Evolutionary conservation across 2,329 filamentous ascomycete species (phyloP).

Genomic region (Arthrobotrys iridis): DNA sequence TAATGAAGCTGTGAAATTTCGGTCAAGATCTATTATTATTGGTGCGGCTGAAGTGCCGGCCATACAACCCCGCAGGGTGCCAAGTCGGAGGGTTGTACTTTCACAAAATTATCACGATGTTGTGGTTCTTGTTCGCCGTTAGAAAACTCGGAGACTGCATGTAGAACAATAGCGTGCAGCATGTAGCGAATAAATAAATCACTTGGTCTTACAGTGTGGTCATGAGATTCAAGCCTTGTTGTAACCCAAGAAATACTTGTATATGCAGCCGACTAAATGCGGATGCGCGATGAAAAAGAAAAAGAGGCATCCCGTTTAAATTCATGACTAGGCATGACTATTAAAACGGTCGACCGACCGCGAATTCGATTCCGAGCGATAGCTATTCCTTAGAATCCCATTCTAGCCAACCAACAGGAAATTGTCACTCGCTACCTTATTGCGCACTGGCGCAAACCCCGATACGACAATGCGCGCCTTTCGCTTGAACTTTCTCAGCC

Average conservation of each 20-base stretch:
- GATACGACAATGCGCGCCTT: not conserved
- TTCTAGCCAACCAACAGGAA: not conserved
- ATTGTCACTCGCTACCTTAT: not conserved
- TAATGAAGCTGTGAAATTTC: not conserved
- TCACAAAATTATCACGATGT: not conserved
- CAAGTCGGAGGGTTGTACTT: constrained; percentile 4
- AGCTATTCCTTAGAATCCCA: too few species aligned
- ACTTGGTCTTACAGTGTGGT: not conserved
- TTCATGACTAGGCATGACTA: too few species aligned
- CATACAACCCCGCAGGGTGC: not conserved
- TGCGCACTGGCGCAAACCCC: not conserved
- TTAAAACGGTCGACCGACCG: not conserved
- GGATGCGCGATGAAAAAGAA: too few species aligned
- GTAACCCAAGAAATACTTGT: constrained; percentile 2
- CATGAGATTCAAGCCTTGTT: constrained; percentile 15
- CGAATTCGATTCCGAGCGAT: too few species aligned
- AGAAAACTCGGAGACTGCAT: too few species aligned
- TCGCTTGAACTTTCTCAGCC: constrained; percentile 15
- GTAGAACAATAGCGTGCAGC: too few species aligned
- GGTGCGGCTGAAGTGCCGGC: constrained; percentile 3
- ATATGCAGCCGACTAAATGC: too few species aligned
- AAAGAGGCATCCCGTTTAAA: too few species aligned
- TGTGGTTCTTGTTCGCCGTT: not conserved
- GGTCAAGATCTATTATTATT: not conserved
- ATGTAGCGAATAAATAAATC: not conserved